phyloP scores from a whole-genome alignment of 345 rosid genomes.

The Psidium friedrichsthalianum region DNA sequence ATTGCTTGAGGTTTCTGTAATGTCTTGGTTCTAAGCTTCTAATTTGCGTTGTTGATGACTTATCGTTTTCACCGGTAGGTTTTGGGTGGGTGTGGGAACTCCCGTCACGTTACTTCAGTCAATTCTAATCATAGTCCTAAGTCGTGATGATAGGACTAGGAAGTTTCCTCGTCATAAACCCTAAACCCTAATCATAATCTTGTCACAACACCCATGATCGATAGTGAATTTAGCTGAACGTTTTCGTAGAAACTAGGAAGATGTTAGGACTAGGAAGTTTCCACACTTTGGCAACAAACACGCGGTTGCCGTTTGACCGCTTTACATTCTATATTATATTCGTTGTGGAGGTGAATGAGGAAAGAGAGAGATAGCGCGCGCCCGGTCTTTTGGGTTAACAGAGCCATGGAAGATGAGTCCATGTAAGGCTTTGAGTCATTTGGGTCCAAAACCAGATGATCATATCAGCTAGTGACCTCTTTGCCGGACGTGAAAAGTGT shows the following conservation, averaged over 20 bases:
- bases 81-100: neutral
- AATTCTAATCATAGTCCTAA: neutral
- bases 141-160: neutral
- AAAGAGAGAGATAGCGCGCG: neutral
- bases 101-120: neutral
- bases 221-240: neutral
- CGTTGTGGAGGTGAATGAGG: neutral
- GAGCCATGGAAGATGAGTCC: neutral
- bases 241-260: neutral
- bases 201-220: neutral
- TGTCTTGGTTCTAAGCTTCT: neutral
- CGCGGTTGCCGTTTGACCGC: neutral
- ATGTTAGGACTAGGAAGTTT: neutral
- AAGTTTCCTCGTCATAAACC: too few relatives aligned
- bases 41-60: neutral
- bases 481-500: neutral
- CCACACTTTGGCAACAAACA: neutral
- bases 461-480: neutral
- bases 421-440: neutral
- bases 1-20: neutral
- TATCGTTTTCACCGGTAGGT: slow-evolving; percentile 1
- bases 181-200: neutral
- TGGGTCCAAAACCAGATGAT: neutral
- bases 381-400: neutral
- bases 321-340: neutral